These are phyloP conservation scores for Tuber brumale DNA, from an alignment of 495 filamentous ascomycete genomes.

Conservation along the genomic window DNA sequence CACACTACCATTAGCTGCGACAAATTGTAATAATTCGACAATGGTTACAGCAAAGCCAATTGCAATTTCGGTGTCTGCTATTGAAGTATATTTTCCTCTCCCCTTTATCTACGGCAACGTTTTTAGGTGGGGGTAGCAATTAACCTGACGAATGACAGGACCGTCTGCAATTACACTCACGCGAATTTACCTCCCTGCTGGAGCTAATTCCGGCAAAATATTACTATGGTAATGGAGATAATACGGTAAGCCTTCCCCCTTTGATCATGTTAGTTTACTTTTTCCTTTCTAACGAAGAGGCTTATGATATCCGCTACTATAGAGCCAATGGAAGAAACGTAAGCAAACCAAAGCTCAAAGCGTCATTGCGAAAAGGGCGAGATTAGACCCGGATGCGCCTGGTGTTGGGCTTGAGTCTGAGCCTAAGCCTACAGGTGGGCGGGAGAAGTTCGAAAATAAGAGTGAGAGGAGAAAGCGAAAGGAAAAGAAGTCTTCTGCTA, in stretches of 20 bases:
- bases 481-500: constrained; percentile 48
- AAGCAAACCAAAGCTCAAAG: constrained; percentile 84
- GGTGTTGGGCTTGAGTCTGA: background rate
- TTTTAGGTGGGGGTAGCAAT: background rate
- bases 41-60: background rate
- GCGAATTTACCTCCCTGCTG: constrained; percentile 81
- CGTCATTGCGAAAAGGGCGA: constrained; percentile 68
- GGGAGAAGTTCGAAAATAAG: constrained; percentile 40
- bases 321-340: constrained; percentile 68
- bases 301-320: background rate
- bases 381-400: constrained; percentile 60
- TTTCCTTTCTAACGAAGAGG: background rate
- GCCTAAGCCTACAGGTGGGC: constrained; percentile 41
- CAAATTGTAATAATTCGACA: background rate
- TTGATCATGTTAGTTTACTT: background rate
- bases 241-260: constrained; percentile 14
- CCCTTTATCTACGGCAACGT: background rate
- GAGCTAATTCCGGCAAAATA: constrained; percentile 89
- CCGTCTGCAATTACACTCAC: constrained; percentile 74
- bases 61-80: background rate
- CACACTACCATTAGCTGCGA: background rate
- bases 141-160: constrained; percentile 50
- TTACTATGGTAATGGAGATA: constrained; percentile 59
- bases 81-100: background rate
- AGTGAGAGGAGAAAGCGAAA: constrained; percentile 22